Base-by-base conservation (phyloP, 192 early-diverging fungal species). In the Geranomyces michiganensis region DNA sequence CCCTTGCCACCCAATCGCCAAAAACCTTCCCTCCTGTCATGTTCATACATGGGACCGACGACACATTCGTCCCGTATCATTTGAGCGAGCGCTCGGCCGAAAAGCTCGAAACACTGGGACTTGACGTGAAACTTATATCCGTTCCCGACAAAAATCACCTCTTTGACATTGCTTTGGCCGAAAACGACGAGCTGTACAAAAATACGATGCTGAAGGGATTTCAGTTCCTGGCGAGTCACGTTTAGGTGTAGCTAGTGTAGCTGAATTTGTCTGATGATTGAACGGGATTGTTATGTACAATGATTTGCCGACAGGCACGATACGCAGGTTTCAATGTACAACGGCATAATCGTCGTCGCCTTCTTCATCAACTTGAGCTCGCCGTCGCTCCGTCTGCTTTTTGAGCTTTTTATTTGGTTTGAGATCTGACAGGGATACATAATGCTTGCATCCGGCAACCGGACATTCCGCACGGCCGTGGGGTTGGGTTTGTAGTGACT, bases 391-490 rank as follows among this genome's bases (percentile, higher is more conserved):
- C 3, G 59, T 67, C 1, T 45, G 5, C 22, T 62, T 56, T 30
- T 36, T 61, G 26, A 78, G 63, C 19, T 56, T 43, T 36, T 65
- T 70, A 51, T 78, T 68, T 8, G 17, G 65, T 29, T 74, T 68
- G 33, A 78, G 53, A 43, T 78, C 69, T 9, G 27, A 15, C 27
- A 60, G 32, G n/a, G 21, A 13, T 6, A 78, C 62, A 26, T 58
- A 58, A 32, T 74, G 62, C 30, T 53, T 47, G 47, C 76, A 78
- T 6, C 76, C 76, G 24, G 72, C 67, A 51, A 78, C 71, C 4
- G 76, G 76, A 70, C 76, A 78, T 19, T 73, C 71, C 10, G 59
- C 66, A 22, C 59, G 67, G 10, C 62, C 32, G n/a, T 43, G 17
- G 12, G 26, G 56, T 9, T 61, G 17, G n/a, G 24, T 24, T 41